phyloP scores from a whole-genome alignment of 805 yeast species.

The Komagataella mondaviorum region DNA sequence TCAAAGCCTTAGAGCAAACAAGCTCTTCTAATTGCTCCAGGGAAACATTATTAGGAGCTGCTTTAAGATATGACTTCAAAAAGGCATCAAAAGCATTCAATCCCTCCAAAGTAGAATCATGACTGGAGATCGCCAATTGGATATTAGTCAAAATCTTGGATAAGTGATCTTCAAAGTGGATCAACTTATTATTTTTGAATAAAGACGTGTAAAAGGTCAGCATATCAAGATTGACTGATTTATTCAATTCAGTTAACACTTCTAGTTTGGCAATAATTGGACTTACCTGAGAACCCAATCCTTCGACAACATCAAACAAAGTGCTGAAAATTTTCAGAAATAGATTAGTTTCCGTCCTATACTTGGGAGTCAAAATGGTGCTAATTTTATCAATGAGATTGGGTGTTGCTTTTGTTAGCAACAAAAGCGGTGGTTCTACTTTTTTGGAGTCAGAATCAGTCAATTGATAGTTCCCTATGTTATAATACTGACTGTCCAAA shows the following conservation, averaged over 20 bases:
- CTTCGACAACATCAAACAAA: constrained; percentile 13
- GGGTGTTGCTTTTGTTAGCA: background rate
- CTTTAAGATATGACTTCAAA: constrained; percentile 4
- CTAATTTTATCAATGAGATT: background rate
- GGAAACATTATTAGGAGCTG: background rate
- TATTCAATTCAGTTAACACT: constrained; percentile 9
- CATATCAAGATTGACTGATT: constrained; percentile 17
- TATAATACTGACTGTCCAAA: constrained; percentile 18
- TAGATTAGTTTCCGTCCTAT: constrained; percentile 4
- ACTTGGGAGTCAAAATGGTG: constrained; percentile 5
- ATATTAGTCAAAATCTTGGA: constrained; percentile 9
- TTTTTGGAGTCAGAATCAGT: constrained; percentile 5
- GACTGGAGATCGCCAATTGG: constrained; percentile 12
- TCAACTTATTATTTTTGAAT: constrained; percentile 16
- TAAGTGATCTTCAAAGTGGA: constrained; percentile 14
- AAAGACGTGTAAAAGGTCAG: constrained; percentile 22
- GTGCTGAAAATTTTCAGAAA: constrained; percentile 13
- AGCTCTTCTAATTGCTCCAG: background rate
- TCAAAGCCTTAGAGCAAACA: constrained; percentile 8
- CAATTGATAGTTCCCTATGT: constrained; percentile 11
- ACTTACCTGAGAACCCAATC: constrained; percentile 10
- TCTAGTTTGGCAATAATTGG: constrained; percentile 7
- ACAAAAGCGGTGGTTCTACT: background rate
- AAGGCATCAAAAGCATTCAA: constrained; percentile 11
- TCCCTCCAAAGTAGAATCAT: constrained; percentile 18